Evolutionary conservation across 2,329 filamentous ascomycete species (phyloP).

Genomic region (Amylocarpus encephaloides): DNA sequence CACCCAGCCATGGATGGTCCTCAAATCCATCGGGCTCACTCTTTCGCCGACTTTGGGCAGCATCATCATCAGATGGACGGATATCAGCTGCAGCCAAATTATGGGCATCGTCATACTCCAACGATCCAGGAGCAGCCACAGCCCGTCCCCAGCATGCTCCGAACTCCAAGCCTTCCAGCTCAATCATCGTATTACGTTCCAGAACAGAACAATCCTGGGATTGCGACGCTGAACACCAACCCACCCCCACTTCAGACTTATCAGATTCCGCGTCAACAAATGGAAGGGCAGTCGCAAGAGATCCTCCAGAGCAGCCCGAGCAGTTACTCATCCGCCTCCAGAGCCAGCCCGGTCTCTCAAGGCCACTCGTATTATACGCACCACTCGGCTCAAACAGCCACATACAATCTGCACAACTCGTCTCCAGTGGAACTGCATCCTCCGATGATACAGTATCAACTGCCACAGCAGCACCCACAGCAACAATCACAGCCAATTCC

Average conservation of each 20-base stretch:
- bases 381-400: slow-evolving; percentile 41
- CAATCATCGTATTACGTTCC: slow-evolving; percentile 44
- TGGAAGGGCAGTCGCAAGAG: slow-evolving; percentile 37
- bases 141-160: slow-evolving; percentile 35
- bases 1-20: slow-evolving; percentile 30
- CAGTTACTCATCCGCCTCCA: slow-evolving; percentile 50
- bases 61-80: slow-evolving; percentile 43
- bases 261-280: slow-evolving; percentile 36
- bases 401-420: slow-evolving; percentile 42
- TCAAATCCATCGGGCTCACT: slow-evolving; percentile 43
- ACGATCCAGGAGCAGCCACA: slow-evolving; percentile 37
- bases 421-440: slow-evolving; percentile 41
- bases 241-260: slow-evolving; percentile 42
- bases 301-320: slow-evolving; percentile 54
- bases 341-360: slow-evolving; percentile 47
- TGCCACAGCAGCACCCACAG: slow-evolving; percentile 24
- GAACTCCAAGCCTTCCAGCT: slow-evolving; percentile 27
- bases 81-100: slow-evolving; percentile 31
- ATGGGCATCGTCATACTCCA: slow-evolving; percentile 38
- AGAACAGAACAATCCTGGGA: slow-evolving; percentile 54
- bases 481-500: slow-evolving; percentile 20
- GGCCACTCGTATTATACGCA: slow-evolving; percentile 51
- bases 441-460: slow-evolving; percentile 35
- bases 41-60: slow-evolving; percentile 47
- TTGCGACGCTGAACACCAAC: slow-evolving; percentile 54